A percentile compares a stretch with the other conserved stretches of the same genome.
phyloP scores from a whole-genome alignment of 352 stramenopile genomes.

The Phytophthora rubi region DNA sequence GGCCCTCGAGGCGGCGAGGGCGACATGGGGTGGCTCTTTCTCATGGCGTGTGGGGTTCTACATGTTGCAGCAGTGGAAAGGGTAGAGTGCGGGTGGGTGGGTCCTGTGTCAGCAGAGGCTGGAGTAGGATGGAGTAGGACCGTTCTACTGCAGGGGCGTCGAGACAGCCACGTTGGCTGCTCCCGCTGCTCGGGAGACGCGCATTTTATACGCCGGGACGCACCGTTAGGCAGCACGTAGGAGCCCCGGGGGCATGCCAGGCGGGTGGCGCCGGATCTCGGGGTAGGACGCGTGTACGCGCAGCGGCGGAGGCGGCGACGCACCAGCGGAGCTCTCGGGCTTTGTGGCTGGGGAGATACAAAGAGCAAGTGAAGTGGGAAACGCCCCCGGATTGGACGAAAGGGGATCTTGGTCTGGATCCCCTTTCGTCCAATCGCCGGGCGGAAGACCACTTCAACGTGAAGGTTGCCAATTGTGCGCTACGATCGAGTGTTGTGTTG shows the following conservation, averaged over 20 bases:
- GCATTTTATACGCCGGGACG: conserved; percentile 25
- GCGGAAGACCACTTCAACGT: not conserved
- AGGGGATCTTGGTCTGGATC: not conserved
- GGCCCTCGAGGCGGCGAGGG: conserved; percentile 32
- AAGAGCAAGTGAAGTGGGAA: conserved; percentile 13
- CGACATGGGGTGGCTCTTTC: conserved; percentile 35
- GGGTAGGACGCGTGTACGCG: conserved; percentile 6
- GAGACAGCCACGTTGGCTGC: conserved; percentile 23
- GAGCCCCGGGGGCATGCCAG: conserved; percentile 26
- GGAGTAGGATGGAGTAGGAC: not conserved
- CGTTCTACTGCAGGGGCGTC: conserved; percentile 4
- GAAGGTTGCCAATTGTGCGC: not conserved
- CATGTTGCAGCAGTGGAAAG: conserved; percentile 17
- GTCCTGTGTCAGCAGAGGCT: conserved; percentile 18
- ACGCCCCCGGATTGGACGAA: conserved; percentile 26
- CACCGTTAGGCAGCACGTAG: conserved; percentile 38
- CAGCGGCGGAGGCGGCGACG: conserved; percentile 14
- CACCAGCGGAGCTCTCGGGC: conserved; percentile 12
- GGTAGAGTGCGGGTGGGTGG: conserved; percentile 6
- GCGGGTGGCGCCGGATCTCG: no score
- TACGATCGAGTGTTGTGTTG: no score
- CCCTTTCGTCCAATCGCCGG: conserved; percentile 26
- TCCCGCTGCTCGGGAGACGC: conserved; percentile 14
- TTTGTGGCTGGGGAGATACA: conserved; percentile 26
- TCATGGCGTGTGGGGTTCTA: conserved; percentile 37